These are phyloP conservation scores for Leishmania turanica DNA, from an alignment of 208 protist genomes.

Conservation along the genomic window DNA sequence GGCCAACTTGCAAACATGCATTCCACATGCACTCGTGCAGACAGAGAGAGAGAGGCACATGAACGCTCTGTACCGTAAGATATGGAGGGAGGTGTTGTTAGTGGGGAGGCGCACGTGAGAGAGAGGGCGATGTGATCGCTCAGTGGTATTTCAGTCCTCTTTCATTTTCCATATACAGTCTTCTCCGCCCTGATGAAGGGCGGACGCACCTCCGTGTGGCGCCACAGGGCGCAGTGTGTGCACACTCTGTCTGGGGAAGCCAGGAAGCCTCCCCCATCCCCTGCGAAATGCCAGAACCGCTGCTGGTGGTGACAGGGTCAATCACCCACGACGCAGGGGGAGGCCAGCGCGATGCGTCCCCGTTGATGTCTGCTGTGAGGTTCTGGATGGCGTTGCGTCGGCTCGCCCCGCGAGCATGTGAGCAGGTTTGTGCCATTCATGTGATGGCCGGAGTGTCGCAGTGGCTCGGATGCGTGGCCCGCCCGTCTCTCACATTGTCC, in stretches of 20 bases:
- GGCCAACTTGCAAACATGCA: neutral
- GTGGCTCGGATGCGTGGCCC: too few species aligned
- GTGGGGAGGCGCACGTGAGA: neutral
- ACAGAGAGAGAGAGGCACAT: neutral
- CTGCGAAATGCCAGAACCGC: too few species aligned
- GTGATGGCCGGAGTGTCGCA: too few species aligned
- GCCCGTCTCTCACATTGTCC: too few species aligned
- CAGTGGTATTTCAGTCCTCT: neutral
- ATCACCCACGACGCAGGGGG: too few species aligned
- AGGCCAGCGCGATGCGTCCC: too few species aligned
- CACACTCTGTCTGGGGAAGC: constrained; percentile 7
- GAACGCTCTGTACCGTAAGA: neutral
- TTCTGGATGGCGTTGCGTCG: too few species aligned
- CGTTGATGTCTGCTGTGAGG: too few species aligned
- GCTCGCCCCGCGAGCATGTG: too few species aligned
- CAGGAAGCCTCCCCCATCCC: neutral
- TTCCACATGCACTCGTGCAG: neutral
- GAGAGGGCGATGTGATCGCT: neutral
- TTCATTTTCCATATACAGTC: neutral
- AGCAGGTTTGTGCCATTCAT: too few species aligned
- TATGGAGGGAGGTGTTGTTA: neutral
- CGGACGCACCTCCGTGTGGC: neutral
- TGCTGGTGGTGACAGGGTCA: neutral
- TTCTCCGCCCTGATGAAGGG: neutral
- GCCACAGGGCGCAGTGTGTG: neutral